phyloP scores from a whole-genome alignment of 805 yeast genomes.

The Metschnikowia proteae region DNA sequence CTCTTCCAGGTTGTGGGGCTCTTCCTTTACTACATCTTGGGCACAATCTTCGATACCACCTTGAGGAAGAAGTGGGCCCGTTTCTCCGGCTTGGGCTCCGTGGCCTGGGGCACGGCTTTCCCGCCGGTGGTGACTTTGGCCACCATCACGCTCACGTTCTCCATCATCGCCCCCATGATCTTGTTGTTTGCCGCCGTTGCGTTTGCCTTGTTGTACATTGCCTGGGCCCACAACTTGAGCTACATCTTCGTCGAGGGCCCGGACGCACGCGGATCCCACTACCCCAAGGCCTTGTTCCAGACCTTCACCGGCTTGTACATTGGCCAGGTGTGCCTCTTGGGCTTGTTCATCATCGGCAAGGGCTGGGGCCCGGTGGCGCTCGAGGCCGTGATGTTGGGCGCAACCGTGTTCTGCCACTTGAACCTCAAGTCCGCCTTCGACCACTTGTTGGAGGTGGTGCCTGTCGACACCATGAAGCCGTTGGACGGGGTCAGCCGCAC shows the following conservation, averaged over 20 bases:
- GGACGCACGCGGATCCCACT: constrained; percentile 77
- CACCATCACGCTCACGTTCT: constrained; percentile 62
- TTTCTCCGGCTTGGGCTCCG: constrained; percentile 49
- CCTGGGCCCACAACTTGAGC: constrained; percentile 72
- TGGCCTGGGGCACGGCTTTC: constrained; percentile 72
- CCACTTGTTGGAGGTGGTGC: constrained; percentile 53
- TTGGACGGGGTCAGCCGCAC: constrained; percentile 67
- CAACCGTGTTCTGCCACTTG: constrained; percentile 67
- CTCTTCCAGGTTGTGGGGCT: constrained; percentile 60
- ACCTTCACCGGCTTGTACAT: constrained; percentile 83
- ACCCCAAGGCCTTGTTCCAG: constrained; percentile 86
- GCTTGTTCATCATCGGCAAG: constrained; percentile 83
- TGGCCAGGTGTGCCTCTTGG: constrained; percentile 82
- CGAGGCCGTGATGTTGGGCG: constrained; percentile 59
- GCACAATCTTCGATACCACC: constrained; percentile 55
- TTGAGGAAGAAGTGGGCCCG: constrained; percentile 65
- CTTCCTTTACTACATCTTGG: constrained; percentile 55
- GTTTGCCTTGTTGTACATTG: constrained; percentile 68
- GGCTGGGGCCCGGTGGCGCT: constrained; percentile 93
- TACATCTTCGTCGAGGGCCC: constrained; percentile 66
- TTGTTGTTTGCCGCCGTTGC: constrained; percentile 69
- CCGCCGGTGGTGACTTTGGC: constrained; percentile 74
- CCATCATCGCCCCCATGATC: constrained; percentile 79
- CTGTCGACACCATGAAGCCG: constrained; percentile 73
- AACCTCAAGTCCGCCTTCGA: constrained; percentile 62